Conservation (phyloP, 2,329 filamentous ascomycete genomes). For the Colletotrichum sublineola region DNA sequence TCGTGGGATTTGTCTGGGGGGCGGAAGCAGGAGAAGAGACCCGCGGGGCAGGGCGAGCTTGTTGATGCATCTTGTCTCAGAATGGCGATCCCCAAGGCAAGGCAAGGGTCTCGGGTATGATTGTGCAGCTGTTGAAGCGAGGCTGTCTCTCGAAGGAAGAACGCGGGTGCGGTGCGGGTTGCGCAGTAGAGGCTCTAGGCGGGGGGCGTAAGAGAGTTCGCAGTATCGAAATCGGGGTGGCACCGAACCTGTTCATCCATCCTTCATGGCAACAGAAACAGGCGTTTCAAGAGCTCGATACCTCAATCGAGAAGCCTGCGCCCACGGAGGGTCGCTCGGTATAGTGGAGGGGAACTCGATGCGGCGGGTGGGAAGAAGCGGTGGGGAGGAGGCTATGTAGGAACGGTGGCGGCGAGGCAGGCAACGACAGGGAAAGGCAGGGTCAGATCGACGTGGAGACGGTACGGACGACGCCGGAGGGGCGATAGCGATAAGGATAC, state of each 20-base stretch:
- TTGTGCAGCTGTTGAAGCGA: constrained; percentile 3
- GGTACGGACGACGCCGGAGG: background rate
- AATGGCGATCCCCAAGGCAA: constrained; percentile 10
- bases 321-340: background rate
- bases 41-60: constrained; percentile 80
- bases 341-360: constrained; percentile 13
- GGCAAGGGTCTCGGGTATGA: background rate
- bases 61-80: constrained; percentile 81
- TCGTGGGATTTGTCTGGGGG: constrained; percentile 77
- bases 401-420: constrained; percentile 22
- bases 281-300: constrained; percentile 10
- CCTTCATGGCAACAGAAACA: constrained; percentile 36
- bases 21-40: constrained; percentile 80
- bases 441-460: constrained; percentile 30
- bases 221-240: constrained; percentile 38
- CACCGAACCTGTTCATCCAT: constrained; percentile 42
- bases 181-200: constrained; percentile 24
- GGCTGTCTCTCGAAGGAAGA: constrained; percentile 9
- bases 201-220: constrained; percentile 18
- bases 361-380: constrained; percentile 3
- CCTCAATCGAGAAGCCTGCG: constrained; percentile 17
- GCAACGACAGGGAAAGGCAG: constrained; percentile 25
- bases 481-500: background rate
- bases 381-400: constrained; percentile 8
- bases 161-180: background rate